Base-by-base conservation (phyloP, 768 basidiomycete genomes). In the Naganishia randhawae region DNA sequence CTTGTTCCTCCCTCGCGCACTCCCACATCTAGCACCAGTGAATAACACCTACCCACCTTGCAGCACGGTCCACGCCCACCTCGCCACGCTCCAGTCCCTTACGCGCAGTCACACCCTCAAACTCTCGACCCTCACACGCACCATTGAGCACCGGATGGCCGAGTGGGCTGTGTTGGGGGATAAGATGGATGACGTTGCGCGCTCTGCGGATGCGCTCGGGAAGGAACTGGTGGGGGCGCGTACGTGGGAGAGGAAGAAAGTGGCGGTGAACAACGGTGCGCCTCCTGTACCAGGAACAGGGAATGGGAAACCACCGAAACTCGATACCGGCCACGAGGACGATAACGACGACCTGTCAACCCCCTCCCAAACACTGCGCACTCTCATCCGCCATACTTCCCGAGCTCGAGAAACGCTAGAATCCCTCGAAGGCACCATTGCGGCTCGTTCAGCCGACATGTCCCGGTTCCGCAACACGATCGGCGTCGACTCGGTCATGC, bases 61-160 rank as follows among this genome's bases (percentile, higher is more conserved):
- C 57, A 41, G 35, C n/a, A 13, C 14, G 25, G 25, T 48, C 45
- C 45, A 48, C 45, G 3, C 57, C 57, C 57, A 25, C n/a, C 57
- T 61, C 3, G 16, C 37, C n/a, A 1, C 4, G 22, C 57, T 61
- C 37, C 33, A 3, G 1, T 3, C 57, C 39, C 16, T 5, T 10
- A 61, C 57, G 13, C 57, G 57, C n/a, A 25, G 37, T 1, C 57
- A 61, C 57, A 13, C 35, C 8, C 57, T 61, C 57, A 61, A 41
- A 61, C 39, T 61, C 4, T 61, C 57, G 14, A 61, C 57, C n/a
- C 22, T 39, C 8, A 14, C 17, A 25, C 57, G 57, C n/a, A 61
- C 57, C 8, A 61, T 61, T 39, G 57, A 61, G 27, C 57, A 61
- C 57, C 57, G 57, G 22, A 22, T 61, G 4, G 57, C 57, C 4